Base-by-base conservation (phyloP, 345 rosid species). In the Diplotaxis tenuifolia region DNA sequence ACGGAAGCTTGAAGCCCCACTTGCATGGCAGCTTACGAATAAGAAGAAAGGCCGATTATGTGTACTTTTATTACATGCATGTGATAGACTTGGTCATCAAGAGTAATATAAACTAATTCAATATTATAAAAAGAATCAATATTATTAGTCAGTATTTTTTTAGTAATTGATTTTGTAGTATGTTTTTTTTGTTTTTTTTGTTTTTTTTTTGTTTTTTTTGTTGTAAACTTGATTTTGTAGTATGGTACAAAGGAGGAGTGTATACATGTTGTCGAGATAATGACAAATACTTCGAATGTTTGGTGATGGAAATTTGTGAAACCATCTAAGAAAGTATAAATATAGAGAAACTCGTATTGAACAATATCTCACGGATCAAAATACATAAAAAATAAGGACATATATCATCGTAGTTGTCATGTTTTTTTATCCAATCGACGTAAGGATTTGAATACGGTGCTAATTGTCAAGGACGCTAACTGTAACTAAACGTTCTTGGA, bases 261-360 rank as follows among this genome's bases (percentile, higher is more conserved):
- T 62, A 53, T 75, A 21, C 65, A 18, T 63, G 75, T 75, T 76
- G 70, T 76, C 66, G 54, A 76, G 61, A 70, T 15, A 47, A 62
- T 56, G 79, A 76, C 79, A 76, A 76, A 76, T 64, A 70, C 71
- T 55, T 76, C 45, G 75, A 76, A 76, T 76, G 79, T 70, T 76
- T 70, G 61, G 79, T 76, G 71, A 76, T 70, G 15, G 67, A 64
- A 22, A 70, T 56, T 75, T 64, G 71, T 56, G 54, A 76, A n/a
- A 42, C 65, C 50, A 63, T 62, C 14, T 62, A 42, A 36, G 34
- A 40, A 20, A 49, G 32, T 12, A 12, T 15, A 45, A 29, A 60
- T 27, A 62, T 36, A 40, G 50, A 62, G 14, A 53, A 53, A 3
- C 56, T 40, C 50, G 3, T 62, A 42, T 62, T 28, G 21, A 20